A percentile compares a stretch with the other conserved stretches of the same genome.
Evolutionary conservation across 345 rosid genomes (phyloP).

Genomic region (Euclidium syriacum): DNA sequence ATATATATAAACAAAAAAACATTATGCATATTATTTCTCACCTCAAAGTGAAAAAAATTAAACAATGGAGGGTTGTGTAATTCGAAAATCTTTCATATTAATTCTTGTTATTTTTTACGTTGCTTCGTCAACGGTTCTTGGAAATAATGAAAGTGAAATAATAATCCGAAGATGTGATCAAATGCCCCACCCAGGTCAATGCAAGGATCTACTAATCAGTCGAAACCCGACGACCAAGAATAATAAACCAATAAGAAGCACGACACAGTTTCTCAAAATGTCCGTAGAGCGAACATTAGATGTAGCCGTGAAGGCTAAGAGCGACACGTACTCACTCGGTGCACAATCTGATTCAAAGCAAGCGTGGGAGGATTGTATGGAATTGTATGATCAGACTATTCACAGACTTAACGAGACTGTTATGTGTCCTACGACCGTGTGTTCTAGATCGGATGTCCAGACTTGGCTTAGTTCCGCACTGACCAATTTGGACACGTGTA

Average conservation of each 20-base stretch:
- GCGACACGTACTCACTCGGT: constrained; percentile 22
- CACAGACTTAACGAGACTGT: constrained; percentile 45
- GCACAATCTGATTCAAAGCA: constrained; percentile 29
- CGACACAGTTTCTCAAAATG: constrained; percentile 42
- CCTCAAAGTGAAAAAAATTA: neutral
- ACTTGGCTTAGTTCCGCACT: constrained; percentile 84
- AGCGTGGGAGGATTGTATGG: constrained; percentile 61
- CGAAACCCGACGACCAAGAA: constrained; percentile 22
- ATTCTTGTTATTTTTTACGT: neutral
- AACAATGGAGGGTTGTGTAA: neutral
- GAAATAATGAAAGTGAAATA: neutral
- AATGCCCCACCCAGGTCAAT: constrained; percentile 64
- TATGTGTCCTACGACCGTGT: constrained; percentile 18
- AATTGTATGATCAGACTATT: constrained; percentile 49
- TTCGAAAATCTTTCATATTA: neutral
- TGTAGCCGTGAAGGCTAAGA: constrained; percentile 32
- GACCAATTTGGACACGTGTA: constrained; percentile 70
- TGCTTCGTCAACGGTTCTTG: neutral
- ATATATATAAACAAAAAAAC: constrained; percentile 9
- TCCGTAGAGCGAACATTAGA: constrained; percentile 40
- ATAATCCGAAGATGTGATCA: constrained; percentile 44
- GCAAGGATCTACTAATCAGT: constrained; percentile 32
- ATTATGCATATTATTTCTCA: neutral
- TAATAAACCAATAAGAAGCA: constrained; percentile 17
- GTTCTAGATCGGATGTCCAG: constrained; percentile 54